Evolutionary conservation across 768 basidiomycete species (phyloP), one percentile per base, ranked within the genome.

Genomic region (Termitomyces sp.): DNA sequence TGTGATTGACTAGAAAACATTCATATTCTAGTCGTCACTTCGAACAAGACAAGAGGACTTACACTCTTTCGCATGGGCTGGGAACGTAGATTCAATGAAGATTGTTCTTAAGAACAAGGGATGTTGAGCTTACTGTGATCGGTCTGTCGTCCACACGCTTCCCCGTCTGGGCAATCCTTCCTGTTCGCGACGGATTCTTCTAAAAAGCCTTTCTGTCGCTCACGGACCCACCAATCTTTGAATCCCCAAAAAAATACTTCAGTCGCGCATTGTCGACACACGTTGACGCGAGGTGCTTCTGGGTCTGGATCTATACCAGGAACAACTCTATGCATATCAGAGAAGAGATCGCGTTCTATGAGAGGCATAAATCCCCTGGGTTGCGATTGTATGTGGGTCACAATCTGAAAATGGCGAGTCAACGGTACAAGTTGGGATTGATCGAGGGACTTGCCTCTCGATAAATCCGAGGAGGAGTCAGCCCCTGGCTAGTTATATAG

Each of bases 31-130:
- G 24, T 43, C 22, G 50, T 13, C 28, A 24, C 18, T 28, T 33
- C 14, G 46, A 13, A 33, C 32, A 26, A 54, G 14, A 24, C 57
- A 55, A 59, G 20, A 16, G 11, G 36, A 71, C 86, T 70, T 65
- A 91, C 90, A 92, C 71, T 91, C 88, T 70, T 75, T 83, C 9
- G 88, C 87, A 67, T 92, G 90, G 3, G 72, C 89, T 90, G 46
- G 30, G 55, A 35, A 41, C 55, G 52, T 20, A 53, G 16, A 43
- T 44, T 61, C 41, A 67, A 41, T 28, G 56, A 53, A 40, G 45
- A 43, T 59, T 38, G 16, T 30, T 20, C 30, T 16, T 28, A 1
- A 36, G 53, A 20, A 41, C 18, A 41, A 13, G 58, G n/a, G 20
- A 22, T n/a, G 33, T n/a, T 55, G 8, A n/a, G 70, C 84, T 62